A percentile compares a stretch with the other conserved stretches of the same genome.
These are phyloP conservation scores for Tetrastigma voinierianum DNA, from an alignment of 164 flowering plant species.

Conservation along the genomic window DNA sequence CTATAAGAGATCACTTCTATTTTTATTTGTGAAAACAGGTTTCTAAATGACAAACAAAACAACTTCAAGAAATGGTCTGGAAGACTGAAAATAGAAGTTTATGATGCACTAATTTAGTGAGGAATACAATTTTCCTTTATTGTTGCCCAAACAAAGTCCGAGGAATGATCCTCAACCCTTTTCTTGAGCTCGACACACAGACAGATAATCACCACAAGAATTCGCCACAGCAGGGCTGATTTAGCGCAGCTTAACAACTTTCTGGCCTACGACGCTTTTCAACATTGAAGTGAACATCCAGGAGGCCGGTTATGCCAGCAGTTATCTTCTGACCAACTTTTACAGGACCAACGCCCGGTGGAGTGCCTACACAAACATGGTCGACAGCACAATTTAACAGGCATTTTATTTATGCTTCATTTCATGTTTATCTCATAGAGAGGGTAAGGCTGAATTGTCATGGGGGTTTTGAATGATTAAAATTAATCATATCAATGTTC, in stretches of 20 bases:
- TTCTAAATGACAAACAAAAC: too few relatives aligned
- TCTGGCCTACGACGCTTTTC: constrained; percentile 47
- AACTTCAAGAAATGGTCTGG: too few relatives aligned
- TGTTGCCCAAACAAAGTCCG: too few relatives aligned
- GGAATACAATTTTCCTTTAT: too few relatives aligned
- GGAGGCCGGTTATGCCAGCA: constrained; percentile 67
- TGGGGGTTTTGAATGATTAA: too few relatives aligned
- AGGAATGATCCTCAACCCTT: neutral
- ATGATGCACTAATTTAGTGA: too few relatives aligned
- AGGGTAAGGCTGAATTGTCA: too few relatives aligned
- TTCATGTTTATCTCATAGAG: neutral
- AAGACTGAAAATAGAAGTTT: too few relatives aligned
- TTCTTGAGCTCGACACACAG: neutral
- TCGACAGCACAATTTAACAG: constrained; percentile 1
- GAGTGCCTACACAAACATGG: constrained; percentile 55
- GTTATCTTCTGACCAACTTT: constrained; percentile 64
- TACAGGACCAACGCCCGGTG: constrained; percentile 73
- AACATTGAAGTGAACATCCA: constrained; percentile 61
- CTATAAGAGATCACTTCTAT: too few relatives aligned
- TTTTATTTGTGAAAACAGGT: too few relatives aligned
- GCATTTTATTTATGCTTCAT: neutral
- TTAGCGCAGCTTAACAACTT: constrained; percentile 16
- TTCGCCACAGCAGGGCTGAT: neutral
- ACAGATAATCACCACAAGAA: neutral
- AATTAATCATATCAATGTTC: too few relatives aligned